Percentiles rank a stretch among this genome's conserved stretches.
phyloP scores from a whole-genome alignment of 768 basidiomycete species.

The Coprinopsis sp. region DNA sequence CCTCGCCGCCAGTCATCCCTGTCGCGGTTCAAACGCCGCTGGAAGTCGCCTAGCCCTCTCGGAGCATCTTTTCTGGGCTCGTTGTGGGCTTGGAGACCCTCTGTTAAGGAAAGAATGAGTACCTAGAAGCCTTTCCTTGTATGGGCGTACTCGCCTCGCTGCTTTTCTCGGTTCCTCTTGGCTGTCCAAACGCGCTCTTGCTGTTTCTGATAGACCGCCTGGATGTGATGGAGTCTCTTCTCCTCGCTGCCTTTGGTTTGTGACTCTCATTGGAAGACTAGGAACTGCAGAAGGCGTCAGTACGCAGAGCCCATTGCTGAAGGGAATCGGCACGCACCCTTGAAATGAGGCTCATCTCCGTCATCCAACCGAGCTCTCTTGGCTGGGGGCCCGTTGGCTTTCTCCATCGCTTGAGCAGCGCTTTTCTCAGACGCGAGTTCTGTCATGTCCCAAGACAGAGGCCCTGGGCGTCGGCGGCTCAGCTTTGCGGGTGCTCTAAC shows the following conservation, averaged over 20 bases:
- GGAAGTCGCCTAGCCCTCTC: slow-evolving; percentile 87
- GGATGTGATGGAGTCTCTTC: slow-evolving; percentile 94
- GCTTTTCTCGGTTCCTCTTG: slow-evolving; percentile 62
- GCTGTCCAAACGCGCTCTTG: slow-evolving; percentile 71
- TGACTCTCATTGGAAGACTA: slow-evolving; percentile 53
- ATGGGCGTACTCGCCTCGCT: slow-evolving; percentile 44
- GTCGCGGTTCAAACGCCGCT: slow-evolving; percentile 84
- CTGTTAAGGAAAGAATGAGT: slow-evolving; percentile 29
- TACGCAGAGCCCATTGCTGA: not conserved
- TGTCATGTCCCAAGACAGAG: slow-evolving; percentile 84
- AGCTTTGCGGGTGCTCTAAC: slow-evolving; percentile 72
- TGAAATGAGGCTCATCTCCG: slow-evolving; percentile 72
- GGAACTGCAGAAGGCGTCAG: slow-evolving; percentile 61
- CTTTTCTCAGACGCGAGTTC: slow-evolving; percentile 87
- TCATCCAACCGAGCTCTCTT: slow-evolving; percentile 65
- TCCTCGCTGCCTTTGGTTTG: slow-evolving; percentile 67
- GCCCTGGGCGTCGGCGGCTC: slow-evolving; percentile 74
- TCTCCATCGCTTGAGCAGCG: slow-evolving; percentile 43
- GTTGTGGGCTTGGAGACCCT: slow-evolving; percentile 64
- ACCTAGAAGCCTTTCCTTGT: not conserved
- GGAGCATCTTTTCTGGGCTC: slow-evolving; percentile 55
- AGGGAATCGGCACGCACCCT: slow-evolving; percentile 48
- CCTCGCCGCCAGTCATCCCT: slow-evolving; percentile 43
- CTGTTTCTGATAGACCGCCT: slow-evolving; percentile 79
- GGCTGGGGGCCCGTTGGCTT: slow-evolving; percentile 35